Evolutionary conservation across 1,139 yeast species (phyloP).

Genomic region (Suhomyces choctaworum): DNA sequence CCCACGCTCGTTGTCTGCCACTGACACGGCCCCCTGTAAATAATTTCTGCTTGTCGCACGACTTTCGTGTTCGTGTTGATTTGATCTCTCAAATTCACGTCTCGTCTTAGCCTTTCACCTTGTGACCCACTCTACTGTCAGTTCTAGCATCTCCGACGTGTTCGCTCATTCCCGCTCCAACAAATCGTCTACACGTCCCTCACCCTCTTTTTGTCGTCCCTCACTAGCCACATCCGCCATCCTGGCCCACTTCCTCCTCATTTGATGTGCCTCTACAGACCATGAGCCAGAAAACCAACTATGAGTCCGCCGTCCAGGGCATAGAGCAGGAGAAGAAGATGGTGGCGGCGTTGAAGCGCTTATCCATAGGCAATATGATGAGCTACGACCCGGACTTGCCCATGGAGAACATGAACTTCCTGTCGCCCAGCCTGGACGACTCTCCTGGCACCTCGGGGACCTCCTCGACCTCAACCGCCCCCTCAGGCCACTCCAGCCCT

Average conservation of each 20-base stretch:
- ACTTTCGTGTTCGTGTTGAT: constrained; percentile 8
- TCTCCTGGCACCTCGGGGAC: constrained; percentile 3
- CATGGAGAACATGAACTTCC: constrained; percentile 35
- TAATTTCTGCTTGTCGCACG: constrained; percentile 7
- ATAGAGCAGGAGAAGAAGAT: constrained; percentile 58
- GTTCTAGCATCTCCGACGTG: background rate
- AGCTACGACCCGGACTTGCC: constrained; percentile 60
- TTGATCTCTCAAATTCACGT: constrained; percentile 9
- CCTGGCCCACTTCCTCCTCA: background rate
- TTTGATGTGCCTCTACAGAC: constrained; percentile 1
- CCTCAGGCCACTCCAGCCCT: constrained; percentile 2
- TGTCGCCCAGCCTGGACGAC: constrained; percentile 8
- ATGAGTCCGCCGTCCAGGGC: constrained; percentile 47
- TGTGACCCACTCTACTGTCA: background rate
- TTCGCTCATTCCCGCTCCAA: background rate
- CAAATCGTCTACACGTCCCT: no score
- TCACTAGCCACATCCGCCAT: no score
- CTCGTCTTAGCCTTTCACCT: background rate
- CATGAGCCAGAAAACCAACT: constrained; percentile 11
- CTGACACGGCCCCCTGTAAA: background rate
- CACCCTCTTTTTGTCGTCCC: background rate
- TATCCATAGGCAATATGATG: constrained; percentile 55
- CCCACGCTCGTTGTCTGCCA: no score
- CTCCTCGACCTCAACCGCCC: constrained; percentile 2
- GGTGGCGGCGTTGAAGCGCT: constrained; percentile 58